Evolutionary conservation across 352 stramenopile species (phyloP).

Genomic region (Phytophthora pluvialis): DNA sequence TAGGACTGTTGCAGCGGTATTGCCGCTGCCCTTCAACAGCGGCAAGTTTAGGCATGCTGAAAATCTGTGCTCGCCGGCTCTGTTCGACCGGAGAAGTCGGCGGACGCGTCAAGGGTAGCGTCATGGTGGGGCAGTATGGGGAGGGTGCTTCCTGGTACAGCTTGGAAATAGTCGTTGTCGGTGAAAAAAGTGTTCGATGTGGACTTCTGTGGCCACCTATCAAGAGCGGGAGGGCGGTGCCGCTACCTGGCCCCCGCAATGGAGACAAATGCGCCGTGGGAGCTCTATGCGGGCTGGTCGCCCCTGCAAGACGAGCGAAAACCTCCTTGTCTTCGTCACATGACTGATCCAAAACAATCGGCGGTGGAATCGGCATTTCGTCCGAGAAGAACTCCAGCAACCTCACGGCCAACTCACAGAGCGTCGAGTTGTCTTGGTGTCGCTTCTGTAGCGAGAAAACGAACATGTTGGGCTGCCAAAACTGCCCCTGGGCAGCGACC

Average conservation of each 20-base stretch:
- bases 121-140: slow-evolving; percentile 51
- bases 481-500: slow-evolving; percentile 67
- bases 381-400: slow-evolving; percentile 53
- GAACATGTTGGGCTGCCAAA: slow-evolving; percentile 84
- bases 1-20: slow-evolving; percentile 62
- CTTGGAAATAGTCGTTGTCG: slow-evolving; percentile 66
- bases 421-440: slow-evolving; percentile 52
- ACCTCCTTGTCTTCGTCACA: slow-evolving; percentile 5
- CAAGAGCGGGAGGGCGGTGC: slow-evolving; percentile 46
- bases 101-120: slow-evolving; percentile 51
- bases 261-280: slow-evolving; percentile 9
- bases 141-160: slow-evolving; percentile 58
- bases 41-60: slow-evolving; percentile 69
- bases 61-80: slow-evolving; percentile 52
- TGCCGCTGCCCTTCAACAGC: slow-evolving; percentile 52
- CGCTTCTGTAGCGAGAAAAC: slow-evolving; percentile 79
- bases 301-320: neutral
- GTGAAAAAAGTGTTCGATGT: slow-evolving; percentile 42
- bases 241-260: slow-evolving; percentile 10
- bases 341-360: slow-evolving; percentile 47
- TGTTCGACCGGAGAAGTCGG: slow-evolving; percentile 58
- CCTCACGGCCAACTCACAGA: slow-evolving; percentile 49
- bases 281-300: slow-evolving; percentile 5
- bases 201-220: slow-evolving; percentile 17
- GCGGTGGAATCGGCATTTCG: slow-evolving; percentile 64